Percentiles rank a stretch among this genome's conserved stretches.
These are phyloP conservation scores for Dictyostelium citrinum DNA, from an alignment of 78 protist genomes.

Conservation along the genomic window DNA sequence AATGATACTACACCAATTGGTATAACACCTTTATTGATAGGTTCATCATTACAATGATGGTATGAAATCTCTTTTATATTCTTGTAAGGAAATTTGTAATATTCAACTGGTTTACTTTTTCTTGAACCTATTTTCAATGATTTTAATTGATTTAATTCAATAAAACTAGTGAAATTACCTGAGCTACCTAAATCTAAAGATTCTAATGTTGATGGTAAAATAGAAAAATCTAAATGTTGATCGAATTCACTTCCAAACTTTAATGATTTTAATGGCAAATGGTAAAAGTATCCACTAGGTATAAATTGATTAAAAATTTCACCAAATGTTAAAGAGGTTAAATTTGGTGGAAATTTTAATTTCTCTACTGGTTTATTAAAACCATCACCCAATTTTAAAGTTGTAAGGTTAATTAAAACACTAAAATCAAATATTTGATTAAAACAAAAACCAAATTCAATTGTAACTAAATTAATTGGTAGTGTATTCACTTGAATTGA, in stretches of 20 bases:
- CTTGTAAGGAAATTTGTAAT: too few relatives aligned
- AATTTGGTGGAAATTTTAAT: not conserved
- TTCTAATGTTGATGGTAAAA: not conserved
- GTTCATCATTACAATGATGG: too few relatives aligned
- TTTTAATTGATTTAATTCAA: not conserved
- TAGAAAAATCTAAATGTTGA: not conserved
- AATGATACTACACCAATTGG: not conserved
- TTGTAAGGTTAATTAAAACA: too few relatives aligned
- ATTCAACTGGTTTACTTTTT: not conserved
- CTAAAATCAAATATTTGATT: too few relatives aligned
- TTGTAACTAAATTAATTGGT: not conserved
- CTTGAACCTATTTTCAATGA: not conserved
- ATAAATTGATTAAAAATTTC: not conserved
- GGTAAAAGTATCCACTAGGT: not conserved
- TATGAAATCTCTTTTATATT: not conserved
- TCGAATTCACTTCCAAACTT: not conserved
- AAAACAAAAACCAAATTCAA: not conserved
- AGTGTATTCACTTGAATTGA: too few relatives aligned
- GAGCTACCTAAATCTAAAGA: not conserved
- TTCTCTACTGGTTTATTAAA: not conserved
- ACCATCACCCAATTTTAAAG: not conserved
- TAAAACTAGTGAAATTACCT: too few relatives aligned
- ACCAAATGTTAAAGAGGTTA: not conserved
- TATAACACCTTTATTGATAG: too few relatives aligned
- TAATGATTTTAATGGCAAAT: not conserved